Conservation (phyloP, 73 alveolate species). For the Paramecium octaurelia region DNA sequence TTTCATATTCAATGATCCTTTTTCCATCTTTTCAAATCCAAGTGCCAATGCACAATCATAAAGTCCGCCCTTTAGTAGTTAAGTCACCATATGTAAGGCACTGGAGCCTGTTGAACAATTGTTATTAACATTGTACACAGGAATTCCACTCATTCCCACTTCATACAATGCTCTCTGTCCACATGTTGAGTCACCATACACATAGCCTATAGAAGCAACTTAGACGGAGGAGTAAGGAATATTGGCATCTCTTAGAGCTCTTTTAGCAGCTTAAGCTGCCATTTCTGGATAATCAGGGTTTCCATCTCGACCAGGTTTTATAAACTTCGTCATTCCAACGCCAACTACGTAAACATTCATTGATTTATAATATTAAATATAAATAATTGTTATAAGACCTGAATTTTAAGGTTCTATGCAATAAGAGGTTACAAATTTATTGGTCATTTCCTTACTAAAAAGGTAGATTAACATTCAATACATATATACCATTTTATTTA, state of each 20-base stretch:
- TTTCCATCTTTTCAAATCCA: conserved; percentile 87
- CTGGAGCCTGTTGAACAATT: conserved; percentile 89
- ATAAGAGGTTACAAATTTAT: not conserved
- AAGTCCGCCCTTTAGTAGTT: conserved; percentile 68
- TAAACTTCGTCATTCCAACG: conserved; percentile 91
- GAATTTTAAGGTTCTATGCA: not conserved
- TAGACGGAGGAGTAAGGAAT: conserved; percentile 65
- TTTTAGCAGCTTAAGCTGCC: conserved; percentile 73
- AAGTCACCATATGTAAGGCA: conserved; percentile 74
- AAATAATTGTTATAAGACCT: not conserved
- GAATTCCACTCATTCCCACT: conserved; percentile 91
- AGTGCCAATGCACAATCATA: conserved; percentile 82
- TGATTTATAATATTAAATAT: not conserved
- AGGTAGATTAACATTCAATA: not conserved
- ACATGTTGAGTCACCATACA: conserved; percentile 88
- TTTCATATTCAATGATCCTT: conserved; percentile 67
- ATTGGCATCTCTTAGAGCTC: conserved; percentile 84
- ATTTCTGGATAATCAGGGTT: conserved; percentile 82
- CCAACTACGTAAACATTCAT: conserved; percentile 84
- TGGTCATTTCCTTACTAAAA: not conserved
- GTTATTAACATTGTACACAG: conserved; percentile 84
- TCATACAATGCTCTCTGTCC: conserved; percentile 87
- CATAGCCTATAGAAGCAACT: conserved; percentile 82
- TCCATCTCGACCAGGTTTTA: conserved; percentile 77
- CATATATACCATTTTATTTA: not conserved